phyloP scores from a whole-genome alignment of 2,329 filamentous ascomycete genomes.

The Penicillium griseofulvum region DNA sequence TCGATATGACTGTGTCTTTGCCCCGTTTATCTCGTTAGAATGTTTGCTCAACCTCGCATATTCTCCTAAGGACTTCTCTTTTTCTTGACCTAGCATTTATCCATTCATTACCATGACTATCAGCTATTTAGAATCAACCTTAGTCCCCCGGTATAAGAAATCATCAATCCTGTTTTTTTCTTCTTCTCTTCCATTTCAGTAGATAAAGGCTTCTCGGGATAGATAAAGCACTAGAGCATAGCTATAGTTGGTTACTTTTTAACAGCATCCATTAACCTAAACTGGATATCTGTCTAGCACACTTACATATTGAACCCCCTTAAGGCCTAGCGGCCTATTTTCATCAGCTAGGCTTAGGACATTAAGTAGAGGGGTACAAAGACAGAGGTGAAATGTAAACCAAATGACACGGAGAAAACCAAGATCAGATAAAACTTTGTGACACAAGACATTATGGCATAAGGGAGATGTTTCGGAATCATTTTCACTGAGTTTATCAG shows the following conservation, averaged over 20 bases:
- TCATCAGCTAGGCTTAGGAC: background rate
- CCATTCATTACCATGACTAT: too few relatives aligned
- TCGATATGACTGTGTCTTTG: background rate
- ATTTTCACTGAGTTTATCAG: background rate
- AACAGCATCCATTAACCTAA: constrained; percentile 1
- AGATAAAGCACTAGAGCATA: background rate
- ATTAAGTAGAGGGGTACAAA: background rate
- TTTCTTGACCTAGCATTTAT: background rate
- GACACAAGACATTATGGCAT: constrained; percentile 2
- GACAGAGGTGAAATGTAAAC: background rate
- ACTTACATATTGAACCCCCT: constrained; percentile 3
- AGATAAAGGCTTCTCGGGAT: background rate
- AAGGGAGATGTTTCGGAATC: background rate
- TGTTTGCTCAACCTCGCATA: background rate
- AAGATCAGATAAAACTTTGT: background rate
- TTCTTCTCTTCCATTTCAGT: too few relatives aligned
- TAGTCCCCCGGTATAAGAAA: too few relatives aligned
- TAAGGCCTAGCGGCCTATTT: background rate
- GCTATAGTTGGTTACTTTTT: background rate
- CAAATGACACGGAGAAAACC: background rate
- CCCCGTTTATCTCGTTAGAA: background rate
- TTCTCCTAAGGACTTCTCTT: background rate
- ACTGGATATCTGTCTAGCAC: background rate
- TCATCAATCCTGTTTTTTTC: too few relatives aligned
- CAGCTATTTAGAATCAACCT: too few relatives aligned